Evolutionary conservation across 805 yeast genomes (phyloP).

Genomic region (Pichia nakasei): DNA sequence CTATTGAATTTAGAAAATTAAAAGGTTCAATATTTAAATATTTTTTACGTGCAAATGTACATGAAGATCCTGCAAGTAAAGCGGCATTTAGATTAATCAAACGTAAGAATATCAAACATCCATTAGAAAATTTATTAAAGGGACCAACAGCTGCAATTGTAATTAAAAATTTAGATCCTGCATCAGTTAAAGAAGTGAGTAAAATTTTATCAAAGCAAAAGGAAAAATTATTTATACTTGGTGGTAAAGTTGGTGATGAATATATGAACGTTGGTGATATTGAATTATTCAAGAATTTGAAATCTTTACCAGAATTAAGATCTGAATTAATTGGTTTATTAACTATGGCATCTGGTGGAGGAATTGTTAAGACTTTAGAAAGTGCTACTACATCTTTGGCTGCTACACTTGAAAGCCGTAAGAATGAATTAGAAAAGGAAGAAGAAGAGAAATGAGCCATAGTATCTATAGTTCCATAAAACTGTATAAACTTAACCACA

Average conservation of each 20-base stretch:
- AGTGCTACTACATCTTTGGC: slow-evolving; percentile 59
- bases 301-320: slow-evolving; percentile 61
- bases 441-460: background rate
- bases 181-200: slow-evolving; percentile 49
- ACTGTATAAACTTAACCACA: too few species aligned
- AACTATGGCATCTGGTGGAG: slow-evolving; percentile 82
- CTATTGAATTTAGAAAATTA: slow-evolving; percentile 46
- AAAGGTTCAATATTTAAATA: slow-evolving; percentile 66
- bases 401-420: slow-evolving; percentile 62
- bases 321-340: slow-evolving; percentile 77
- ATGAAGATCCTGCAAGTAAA: slow-evolving; percentile 63
- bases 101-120: slow-evolving; percentile 46
- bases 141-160: slow-evolving; percentile 85
- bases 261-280: slow-evolving; percentile 45
- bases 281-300: slow-evolving; percentile 61
- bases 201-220: slow-evolving; percentile 52
- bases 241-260: slow-evolving; percentile 69
- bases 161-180: slow-evolving; percentile 64
- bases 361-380: slow-evolving; percentile 74
- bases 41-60: slow-evolving; percentile 61
- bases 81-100: slow-evolving; percentile 34
- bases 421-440: slow-evolving; percentile 20
- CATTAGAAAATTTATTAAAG: slow-evolving; percentile 55
- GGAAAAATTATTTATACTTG: slow-evolving; percentile 73
- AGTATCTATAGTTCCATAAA: too few species aligned